Conservation (phyloP, 441 rosid species). For the Pelargonium cotyledonis region DNA sequence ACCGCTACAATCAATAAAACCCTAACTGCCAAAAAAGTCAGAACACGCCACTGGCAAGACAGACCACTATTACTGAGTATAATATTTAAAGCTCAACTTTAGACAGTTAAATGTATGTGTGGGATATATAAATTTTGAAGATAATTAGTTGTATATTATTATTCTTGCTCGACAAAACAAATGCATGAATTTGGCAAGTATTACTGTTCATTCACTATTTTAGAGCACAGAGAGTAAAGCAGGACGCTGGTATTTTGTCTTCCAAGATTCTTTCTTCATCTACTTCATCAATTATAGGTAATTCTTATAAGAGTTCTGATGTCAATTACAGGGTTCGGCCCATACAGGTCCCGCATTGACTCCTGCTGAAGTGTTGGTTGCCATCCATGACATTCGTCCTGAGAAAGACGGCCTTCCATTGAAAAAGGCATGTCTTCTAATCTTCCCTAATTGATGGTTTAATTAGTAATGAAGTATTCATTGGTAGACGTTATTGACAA, state of each 20-base stretch:
- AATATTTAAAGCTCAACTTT: no score
- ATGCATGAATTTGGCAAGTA: not conserved
- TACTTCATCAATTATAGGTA: not conserved
- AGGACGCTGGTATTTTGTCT: not conserved
- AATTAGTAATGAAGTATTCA: constrained; percentile 6
- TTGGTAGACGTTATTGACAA: constrained; percentile 9
- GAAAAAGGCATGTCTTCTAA: constrained; percentile 54
- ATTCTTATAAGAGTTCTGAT: not conserved
- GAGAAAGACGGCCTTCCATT: constrained; percentile 83
- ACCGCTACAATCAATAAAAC: no score
- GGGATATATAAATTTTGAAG: no score
- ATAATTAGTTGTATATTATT: no score
- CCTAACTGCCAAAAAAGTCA: no score
- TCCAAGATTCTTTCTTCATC: not conserved
- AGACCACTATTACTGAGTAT: no score
- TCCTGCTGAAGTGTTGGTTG: constrained; percentile 95
- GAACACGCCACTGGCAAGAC: no score
- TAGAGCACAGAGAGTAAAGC: not conserved
- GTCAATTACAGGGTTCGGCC: constrained; percentile 82
- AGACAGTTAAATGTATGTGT: no score
- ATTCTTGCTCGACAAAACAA: no score
- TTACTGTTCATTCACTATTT: not conserved
- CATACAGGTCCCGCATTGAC: constrained; percentile 99
- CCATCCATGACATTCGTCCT: constrained; percentile 87
- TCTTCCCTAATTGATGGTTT: constrained; percentile 20